phyloP scores from a whole-genome alignment of 495 filamentous ascomycete genomes.

The Lophium mytilinum region DNA sequence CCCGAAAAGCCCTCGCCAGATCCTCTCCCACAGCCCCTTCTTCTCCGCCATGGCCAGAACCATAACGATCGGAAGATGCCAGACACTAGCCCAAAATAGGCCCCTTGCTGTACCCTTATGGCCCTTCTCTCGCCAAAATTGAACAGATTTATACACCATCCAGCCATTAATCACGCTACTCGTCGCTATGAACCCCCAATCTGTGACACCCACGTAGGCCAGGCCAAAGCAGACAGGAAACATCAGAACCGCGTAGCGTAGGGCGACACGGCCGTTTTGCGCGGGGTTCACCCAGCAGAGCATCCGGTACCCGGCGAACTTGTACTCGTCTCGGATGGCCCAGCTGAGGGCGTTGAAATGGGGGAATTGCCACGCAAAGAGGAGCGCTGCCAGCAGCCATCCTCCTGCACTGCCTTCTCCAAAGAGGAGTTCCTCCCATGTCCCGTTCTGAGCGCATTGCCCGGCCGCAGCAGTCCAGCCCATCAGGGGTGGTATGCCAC shows the following conservation, averaged over 20 bases:
- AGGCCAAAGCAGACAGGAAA: conserved; percentile 81
- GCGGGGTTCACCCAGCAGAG: conserved; percentile 80
- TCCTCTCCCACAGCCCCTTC: conserved; percentile 83
- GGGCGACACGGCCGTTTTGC: conserved; percentile 72
- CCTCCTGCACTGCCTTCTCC: conserved; percentile 65
- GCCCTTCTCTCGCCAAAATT: conserved; percentile 74
- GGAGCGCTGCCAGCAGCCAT: conserved; percentile 75
- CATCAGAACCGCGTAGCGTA: conserved; percentile 80
- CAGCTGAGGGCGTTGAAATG: conserved; percentile 93
- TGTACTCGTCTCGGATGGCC: conserved; percentile 83
- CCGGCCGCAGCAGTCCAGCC: conserved; percentile 93
- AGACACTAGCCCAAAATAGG: conserved; percentile 95
- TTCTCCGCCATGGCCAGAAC: conserved; percentile 88
- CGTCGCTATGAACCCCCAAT: conserved; percentile 73
- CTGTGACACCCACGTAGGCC: conserved; percentile 75
- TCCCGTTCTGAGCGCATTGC: conserved; percentile 68
- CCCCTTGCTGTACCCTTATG: conserved; percentile 72
- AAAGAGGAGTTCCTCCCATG: conserved; percentile 70
- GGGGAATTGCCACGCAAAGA: conserved; percentile 97
- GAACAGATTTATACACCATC: conserved; percentile 72
- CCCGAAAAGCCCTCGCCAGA: conserved; percentile 63
- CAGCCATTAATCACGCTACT: conserved; percentile 79
- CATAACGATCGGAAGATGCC: conserved; percentile 88
- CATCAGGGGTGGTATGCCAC: conserved; percentile 92
- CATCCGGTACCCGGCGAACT: conserved; percentile 82